These are phyloP conservation scores for Neocatenulostroma microsporum DNA, from an alignment of 2,329 filamentous ascomycete species.

Conservation along the genomic window DNA sequence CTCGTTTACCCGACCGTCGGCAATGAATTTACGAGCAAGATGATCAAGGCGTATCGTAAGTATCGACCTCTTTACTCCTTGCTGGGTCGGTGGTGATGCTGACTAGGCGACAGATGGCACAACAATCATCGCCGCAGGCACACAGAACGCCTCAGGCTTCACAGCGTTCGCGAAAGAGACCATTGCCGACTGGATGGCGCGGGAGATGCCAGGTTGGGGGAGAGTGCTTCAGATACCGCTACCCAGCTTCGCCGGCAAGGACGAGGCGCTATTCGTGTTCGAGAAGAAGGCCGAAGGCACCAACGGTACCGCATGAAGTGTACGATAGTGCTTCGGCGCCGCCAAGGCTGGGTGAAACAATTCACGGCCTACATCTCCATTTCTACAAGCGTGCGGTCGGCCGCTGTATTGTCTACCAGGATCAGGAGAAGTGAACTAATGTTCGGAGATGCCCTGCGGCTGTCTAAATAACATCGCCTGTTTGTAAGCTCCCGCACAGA, in stretches of 20 bases:
- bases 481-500: no score
- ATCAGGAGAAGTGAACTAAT: no score
- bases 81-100: not conserved
- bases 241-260: conserved; percentile 68
- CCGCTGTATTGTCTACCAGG: no score
- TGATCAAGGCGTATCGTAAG: conserved; percentile 51
- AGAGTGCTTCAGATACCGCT: conserved; percentile 57
- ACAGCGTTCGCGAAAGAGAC: conserved; percentile 58
- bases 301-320: no score
- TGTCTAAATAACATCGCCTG: no score
- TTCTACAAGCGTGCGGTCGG: no score
- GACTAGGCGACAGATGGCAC: conserved; percentile 48
- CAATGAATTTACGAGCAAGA: conserved; percentile 55
- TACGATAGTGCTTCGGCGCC: no score
- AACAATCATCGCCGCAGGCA: conserved; percentile 63
- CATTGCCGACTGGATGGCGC: conserved; percentile 59
- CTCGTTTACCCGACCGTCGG: conserved; percentile 68
- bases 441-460: no score
- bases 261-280: conserved; percentile 66
- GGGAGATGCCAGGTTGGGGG: conserved; percentile 49
- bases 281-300: conserved; percentile 25
- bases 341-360: no score
- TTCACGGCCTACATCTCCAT: no score
- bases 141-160: conserved; percentile 67
- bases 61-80: no score